phyloP scores from a whole-genome alignment of 2,329 filamentous ascomycete genomes.

The Pseudodiploospora longispora region DNA sequence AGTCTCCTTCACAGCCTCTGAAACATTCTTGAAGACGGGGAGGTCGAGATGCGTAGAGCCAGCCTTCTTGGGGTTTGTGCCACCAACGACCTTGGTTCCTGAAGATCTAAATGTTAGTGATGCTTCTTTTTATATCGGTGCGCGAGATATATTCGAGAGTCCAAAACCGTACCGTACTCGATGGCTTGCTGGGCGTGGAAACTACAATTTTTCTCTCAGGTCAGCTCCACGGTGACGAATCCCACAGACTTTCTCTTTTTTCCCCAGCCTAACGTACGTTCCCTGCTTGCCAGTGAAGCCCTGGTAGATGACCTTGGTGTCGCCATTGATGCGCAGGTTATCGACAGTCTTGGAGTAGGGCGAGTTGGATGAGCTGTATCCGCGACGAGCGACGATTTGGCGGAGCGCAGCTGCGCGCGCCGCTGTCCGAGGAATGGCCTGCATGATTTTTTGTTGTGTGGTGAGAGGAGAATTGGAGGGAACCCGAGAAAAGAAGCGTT shows the following conservation, averaged over 20 bases:
- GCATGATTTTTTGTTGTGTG: slow-evolving; percentile 52
- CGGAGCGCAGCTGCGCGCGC: slow-evolving; percentile 61
- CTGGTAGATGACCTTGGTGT: slow-evolving; percentile 95
- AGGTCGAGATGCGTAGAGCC: slow-evolving; percentile 81
- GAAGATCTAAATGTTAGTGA: slow-evolving; percentile 16
- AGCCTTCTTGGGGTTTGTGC: slow-evolving; percentile 98
- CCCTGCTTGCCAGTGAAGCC: slow-evolving; percentile 97
- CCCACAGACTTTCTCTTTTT: too few species aligned
- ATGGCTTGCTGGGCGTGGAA: slow-evolving; percentile 98
- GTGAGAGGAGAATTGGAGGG: slow-evolving; percentile 9
- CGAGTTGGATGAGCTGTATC: slow-evolving; percentile 64
- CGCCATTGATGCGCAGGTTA: slow-evolving; percentile 86
- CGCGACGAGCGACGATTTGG: slow-evolving; percentile 52
- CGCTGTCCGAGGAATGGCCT: slow-evolving; percentile 66
- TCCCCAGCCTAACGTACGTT: slow-evolving; percentile 54
- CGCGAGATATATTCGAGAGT: slow-evolving; percentile 10
- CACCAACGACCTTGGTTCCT: slow-evolving; percentile 96
- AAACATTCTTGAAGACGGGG: slow-evolving; percentile 86
- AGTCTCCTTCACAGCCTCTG: slow-evolving; percentile 81
- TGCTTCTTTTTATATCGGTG: slow-evolving; percentile 2
- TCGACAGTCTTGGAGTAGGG: slow-evolving; percentile 65
- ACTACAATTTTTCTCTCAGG: slow-evolving; percentile 35
- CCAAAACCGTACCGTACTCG: slow-evolving; percentile 70
- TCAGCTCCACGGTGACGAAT: too few species aligned
- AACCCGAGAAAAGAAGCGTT: neutral